phyloP scores from a whole-genome alignment of 768 basidiomycete species.

The Suillus decipiens region DNA sequence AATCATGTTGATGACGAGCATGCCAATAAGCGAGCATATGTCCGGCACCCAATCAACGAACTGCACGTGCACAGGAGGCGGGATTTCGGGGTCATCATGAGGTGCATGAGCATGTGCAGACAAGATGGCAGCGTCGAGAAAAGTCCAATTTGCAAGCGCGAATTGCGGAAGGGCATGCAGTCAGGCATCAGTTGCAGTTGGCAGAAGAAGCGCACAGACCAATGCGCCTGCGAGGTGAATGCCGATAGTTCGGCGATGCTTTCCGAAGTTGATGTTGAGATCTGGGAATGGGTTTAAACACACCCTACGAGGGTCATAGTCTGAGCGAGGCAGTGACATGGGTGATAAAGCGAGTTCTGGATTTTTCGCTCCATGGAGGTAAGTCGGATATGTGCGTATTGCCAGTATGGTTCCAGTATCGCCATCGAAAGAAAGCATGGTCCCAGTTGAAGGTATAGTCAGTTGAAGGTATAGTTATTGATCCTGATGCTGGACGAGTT shows the following conservation, averaged over 20 bases:
- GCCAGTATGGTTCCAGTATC: too few relatives aligned
- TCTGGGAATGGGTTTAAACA: constrained; percentile 87
- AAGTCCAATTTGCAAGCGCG: constrained; percentile 9
- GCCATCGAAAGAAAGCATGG: too few relatives aligned
- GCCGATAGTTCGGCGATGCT: constrained; percentile 63
- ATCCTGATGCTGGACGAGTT: too few relatives aligned
- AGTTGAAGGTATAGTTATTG: too few relatives aligned
- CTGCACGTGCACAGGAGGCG: constrained; percentile 55
- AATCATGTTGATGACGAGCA: constrained; percentile 90
- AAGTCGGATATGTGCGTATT: too few relatives aligned
- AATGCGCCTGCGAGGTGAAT: too few relatives aligned
- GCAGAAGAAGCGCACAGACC: too few relatives aligned
- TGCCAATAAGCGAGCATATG: constrained; percentile 88
- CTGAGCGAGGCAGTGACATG: constrained; percentile 68
- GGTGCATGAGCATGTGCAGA: too few relatives aligned
- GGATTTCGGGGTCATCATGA: constrained; percentile 20
- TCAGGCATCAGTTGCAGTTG: too few relatives aligned
- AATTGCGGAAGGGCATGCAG: constrained; percentile 34
- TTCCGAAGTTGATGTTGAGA: constrained; percentile 69
- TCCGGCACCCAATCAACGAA: constrained; percentile 98
- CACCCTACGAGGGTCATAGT: constrained; percentile 86
- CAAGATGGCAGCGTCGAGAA: too few relatives aligned
- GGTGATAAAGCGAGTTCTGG: constrained; percentile 11
- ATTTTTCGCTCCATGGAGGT: too few relatives aligned
- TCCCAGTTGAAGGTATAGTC: too few relatives aligned